These are phyloP conservation scores for Nectriaceae sp. DNA, from an alignment of 2,329 filamentous ascomycete genomes.

Conservation along the genomic window DNA sequence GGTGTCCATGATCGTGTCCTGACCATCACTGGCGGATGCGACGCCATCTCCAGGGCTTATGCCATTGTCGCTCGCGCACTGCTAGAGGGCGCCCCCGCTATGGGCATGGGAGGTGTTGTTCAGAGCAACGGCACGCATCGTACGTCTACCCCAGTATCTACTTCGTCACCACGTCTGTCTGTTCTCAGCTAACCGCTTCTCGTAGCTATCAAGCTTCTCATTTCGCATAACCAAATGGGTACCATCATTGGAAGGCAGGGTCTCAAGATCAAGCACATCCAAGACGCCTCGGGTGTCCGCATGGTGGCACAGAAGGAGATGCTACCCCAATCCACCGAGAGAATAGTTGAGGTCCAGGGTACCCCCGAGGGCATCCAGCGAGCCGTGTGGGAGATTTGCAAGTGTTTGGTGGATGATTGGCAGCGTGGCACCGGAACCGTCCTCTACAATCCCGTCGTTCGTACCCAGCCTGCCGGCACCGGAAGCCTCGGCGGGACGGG, in stretches of 20 bases:
- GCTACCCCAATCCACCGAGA: slow-evolving; percentile 97
- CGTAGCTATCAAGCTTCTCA: slow-evolving; percentile 91
- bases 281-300: slow-evolving; percentile 92
- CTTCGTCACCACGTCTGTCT: not conserved
- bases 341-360: slow-evolving; percentile 95
- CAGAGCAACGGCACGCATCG: slow-evolving; percentile 90
- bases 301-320: slow-evolving; percentile 99
- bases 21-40: slow-evolving; percentile 88
- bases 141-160: slow-evolving; percentile 44
- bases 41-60: slow-evolving; percentile 89
- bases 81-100: slow-evolving; percentile 87
- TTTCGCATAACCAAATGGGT: slow-evolving; percentile 99
- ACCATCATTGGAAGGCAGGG: slow-evolving; percentile 97
- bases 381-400: slow-evolving; percentile 97
- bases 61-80: slow-evolving; percentile 88
- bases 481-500: slow-evolving; percentile 45
- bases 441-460: slow-evolving; percentile 93
- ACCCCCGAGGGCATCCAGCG: slow-evolving; percentile 94
- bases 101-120: slow-evolving; percentile 94
- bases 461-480: slow-evolving; percentile 67
- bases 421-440: slow-evolving; percentile 96
- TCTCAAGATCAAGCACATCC: slow-evolving; percentile 99
- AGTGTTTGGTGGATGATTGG: slow-evolving; percentile 97
- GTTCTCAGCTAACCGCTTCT: not conserved
- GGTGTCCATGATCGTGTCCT: slow-evolving; percentile 96